These are phyloP conservation scores for Phytophthora rubi DNA, from an alignment of 352 stramenopile species.

Conservation along the genomic window DNA sequence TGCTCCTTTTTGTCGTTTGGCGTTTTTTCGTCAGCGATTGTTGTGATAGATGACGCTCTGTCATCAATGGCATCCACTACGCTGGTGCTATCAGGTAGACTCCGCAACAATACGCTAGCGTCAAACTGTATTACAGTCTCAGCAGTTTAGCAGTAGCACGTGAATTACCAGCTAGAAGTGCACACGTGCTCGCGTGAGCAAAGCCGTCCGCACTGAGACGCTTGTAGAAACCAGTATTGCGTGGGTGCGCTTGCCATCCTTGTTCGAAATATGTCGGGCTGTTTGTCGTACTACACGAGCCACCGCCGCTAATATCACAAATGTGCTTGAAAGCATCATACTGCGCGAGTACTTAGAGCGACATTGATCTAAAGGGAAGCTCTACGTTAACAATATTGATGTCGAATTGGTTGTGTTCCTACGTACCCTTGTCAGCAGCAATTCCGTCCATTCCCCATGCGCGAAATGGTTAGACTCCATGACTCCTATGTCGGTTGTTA, in stretches of 20 bases:
- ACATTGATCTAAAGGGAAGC: neutral
- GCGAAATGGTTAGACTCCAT: neutral
- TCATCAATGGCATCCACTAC: neutral
- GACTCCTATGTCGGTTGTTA: neutral
- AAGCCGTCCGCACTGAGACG: constrained; percentile 1
- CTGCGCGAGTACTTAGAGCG: constrained; percentile 12
- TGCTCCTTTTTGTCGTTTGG: neutral
- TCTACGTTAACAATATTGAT: neutral
- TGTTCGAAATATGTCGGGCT: neutral
- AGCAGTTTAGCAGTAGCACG: constrained; percentile 15
- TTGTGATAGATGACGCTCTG: neutral
- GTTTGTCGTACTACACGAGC: constrained; percentile 8
- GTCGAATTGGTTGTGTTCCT: neutral
- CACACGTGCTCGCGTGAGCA: neutral
- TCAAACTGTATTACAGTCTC: neutral
- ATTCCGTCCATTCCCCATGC: neutral
- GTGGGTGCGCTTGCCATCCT: constrained; percentile 1
- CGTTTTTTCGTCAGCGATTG: neutral
- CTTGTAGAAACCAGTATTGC: constrained; percentile 10
- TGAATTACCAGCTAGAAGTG: neutral
- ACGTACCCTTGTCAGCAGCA: neutral
- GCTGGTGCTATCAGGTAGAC: neutral
- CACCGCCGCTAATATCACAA: neutral
- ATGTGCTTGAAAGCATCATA: neutral
- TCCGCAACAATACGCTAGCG: neutral